Evolutionary conservation across 1,284 basidiomycete genomes (phyloP), one percentile per base, ranked within the genome.

Genomic region (Heterobasidion parviporum): DNA sequence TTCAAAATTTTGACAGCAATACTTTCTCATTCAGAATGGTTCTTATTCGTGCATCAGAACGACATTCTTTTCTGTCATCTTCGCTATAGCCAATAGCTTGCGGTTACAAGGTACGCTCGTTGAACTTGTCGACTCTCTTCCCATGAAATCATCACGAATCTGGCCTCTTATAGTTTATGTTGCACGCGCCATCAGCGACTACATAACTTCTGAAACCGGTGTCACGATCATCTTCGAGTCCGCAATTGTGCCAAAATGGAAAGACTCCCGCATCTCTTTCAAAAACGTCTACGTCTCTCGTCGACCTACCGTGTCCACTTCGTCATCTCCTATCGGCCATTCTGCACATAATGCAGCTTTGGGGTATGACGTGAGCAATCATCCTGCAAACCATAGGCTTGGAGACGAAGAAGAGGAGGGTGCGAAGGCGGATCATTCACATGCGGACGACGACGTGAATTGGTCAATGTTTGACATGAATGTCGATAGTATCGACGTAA

Each of bases 211-310:
- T 0, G 89, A 95, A 68, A 97, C 94, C 0, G 97, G 97, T 0
- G 86, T 97, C 48, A 94, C 87, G 4, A 89, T 99, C 62, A 91
- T 97, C 53, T 99, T 98, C 68, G 96, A 98, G 71, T 94, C 92
- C 7, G 97, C 97, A 33, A 95, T 99, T 63, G 94, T 99, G 5
- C 96, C 96, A 3, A 94, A 94, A 68, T 98, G 96, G 94, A 92
- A 92, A 59, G 92, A 96, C 64, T 95, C 92, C 14, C 86, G 89
- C 18, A 91, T 99, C 59, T 94, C 93, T 1, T 97, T 99, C 79
- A 92, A 94, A 66, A 98, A 98, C 63, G 95, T 99, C 48, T 98
- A 93, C 65, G 79, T 99, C 48, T 95, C 94, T 10, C 85, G 93
- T 2, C 81, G 93, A 6, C 89, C 91, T 1, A 63, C 66, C 14